Base-by-base conservation (phyloP, 106 monocot genomes). In the Dendrobium huoshanense region DNA sequence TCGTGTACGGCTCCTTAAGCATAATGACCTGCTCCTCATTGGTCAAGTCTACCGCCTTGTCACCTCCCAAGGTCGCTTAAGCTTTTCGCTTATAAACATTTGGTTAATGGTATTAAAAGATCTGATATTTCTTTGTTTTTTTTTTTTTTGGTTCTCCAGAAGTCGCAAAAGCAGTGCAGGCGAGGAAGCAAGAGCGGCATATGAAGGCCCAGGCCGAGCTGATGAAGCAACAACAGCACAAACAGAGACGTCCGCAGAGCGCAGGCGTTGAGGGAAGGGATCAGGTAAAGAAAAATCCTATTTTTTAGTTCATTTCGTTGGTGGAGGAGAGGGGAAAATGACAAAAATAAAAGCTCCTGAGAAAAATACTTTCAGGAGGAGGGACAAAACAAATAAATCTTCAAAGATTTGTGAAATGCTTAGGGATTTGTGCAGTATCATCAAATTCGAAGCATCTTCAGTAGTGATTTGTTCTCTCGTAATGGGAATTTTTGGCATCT, bases 141-240 rank as follows among this genome's bases (percentile, higher is more conserved):
- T 27, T 27, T 27, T 27, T 41, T 79, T 9, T 4, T 43, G 10
- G 29, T 48, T 67, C 0, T 79, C 44, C 77, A 95, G 95, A 95
- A 81, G 92, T 95, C 40, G 84, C 74, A 2, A 92, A 90, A 80
- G 95, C 88, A 7, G 56, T 95, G 67, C 74, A 67, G 77, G 85
- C 83, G n/a, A 88, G 92, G 80, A 95, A 91, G 83, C 55, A 81
- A 15, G 93, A 93, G 88, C 92, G 89, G 87, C 49, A 82, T 77
- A 84, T 73, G 86, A 85, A 75, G 82, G 33, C 29, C 5, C 82
- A 84, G 54, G 41, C 56, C 15, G 87, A 87, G 19, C 24, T 84
- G 72, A 10, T 64, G 31, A 84, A 77, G 86, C 56, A 78, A 41
- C 68, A 80, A 75, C 75, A 72, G 41, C 51, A 51, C 45, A 45